A percentile compares a stretch with the other conserved stretches of the same genome.
These are phyloP conservation scores for Fusarium sp. DNA, from an alignment of 2,329 filamentous ascomycete genomes.

Conservation along the genomic window DNA sequence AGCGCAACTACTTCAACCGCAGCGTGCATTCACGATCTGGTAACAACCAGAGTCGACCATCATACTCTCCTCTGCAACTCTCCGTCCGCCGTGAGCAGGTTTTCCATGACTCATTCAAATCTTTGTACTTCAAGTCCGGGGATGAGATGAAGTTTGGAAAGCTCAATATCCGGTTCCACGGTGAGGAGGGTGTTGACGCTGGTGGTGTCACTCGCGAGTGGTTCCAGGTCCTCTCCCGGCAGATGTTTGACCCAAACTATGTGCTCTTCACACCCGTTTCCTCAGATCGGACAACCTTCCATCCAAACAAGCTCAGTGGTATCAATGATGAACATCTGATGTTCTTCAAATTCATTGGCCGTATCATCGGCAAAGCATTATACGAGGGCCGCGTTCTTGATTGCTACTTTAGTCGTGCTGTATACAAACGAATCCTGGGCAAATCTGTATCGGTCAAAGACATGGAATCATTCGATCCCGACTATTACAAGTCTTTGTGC, in stretches of 20 bases:
- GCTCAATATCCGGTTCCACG: slow-evolving; percentile 96
- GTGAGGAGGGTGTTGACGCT: slow-evolving; percentile 97
- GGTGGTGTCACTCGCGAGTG: slow-evolving; percentile 98
- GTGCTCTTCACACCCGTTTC: slow-evolving; percentile 96
- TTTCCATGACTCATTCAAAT: slow-evolving; percentile 98
- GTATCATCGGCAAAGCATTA: slow-evolving; percentile 96
- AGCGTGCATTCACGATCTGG: slow-evolving; percentile 82
- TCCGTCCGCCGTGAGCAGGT: slow-evolving; percentile 93
- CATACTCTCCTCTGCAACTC: slow-evolving; percentile 81
- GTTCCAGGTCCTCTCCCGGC: slow-evolving; percentile 97
- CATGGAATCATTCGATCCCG: slow-evolving; percentile 98
- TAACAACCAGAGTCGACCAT: slow-evolving; percentile 76
- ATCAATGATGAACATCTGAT: slow-evolving; percentile 96
- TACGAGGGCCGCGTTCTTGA: slow-evolving; percentile 97
- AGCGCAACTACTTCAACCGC: slow-evolving; percentile 98
- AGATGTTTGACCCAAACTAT: slow-evolving; percentile 99
- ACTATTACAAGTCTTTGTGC: slow-evolving; percentile 98
- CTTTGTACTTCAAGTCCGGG: slow-evolving; percentile 95
- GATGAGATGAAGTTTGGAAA: slow-evolving; percentile 99
- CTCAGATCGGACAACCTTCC: slow-evolving; percentile 97
- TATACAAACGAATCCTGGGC: slow-evolving; percentile 97
- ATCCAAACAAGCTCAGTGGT: slow-evolving; percentile 92
- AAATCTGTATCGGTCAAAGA: slow-evolving; percentile 98
- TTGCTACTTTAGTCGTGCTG: slow-evolving; percentile 98
- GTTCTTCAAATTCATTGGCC: slow-evolving; percentile 99